Evolutionary conservation across 192 early-diverging fungal species (phyloP), one percentile per base, ranked within the genome.

Genomic region (Backusella tarrabulga): DNA sequence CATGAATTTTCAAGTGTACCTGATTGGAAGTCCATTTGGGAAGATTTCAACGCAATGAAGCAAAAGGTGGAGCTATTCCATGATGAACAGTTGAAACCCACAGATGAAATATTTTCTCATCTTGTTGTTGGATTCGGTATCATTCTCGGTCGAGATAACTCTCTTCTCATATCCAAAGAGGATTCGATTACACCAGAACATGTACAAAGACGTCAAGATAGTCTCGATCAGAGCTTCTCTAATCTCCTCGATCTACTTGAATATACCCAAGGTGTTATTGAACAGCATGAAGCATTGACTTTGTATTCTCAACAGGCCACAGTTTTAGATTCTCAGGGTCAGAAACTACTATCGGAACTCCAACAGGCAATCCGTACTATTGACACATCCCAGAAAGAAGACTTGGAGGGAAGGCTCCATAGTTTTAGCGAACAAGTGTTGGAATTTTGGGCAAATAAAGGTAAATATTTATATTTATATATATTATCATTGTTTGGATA

Each of bases 41-140:
- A 66, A 3, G 76, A 77, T 17, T 77, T 77, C 26, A 23, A 29
- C 23, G n/a, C 54, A 34, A 70, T 82, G 34, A 29, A 69, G 23
- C 32, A 36, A 17, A 72, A 76, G 21, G 67, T 81, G 4, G 36
- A 66, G 12, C 67, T 81, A 42, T 84, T 84, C 44, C 69, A 81
- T 15, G 14, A 52, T 38, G 26, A 81, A 3, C 77, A 81, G n/a
- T 40, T 84, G 11, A 72, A 50, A 29, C 44, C 34, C 38, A 38
- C 79, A 26, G 67, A 79, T 32, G 19, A 68, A 17, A 67, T 38
- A 52, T 78, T 81, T 32, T 36, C 41, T 14, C 70, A 46, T 3
- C 35, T 83, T 26, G 73, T 66, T 12, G 71, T 78, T 34, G 77
- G 80, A 50, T 73, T 83, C 12, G 36, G 34, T 34, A 66, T 77